Base-by-base conservation (phyloP, 2,329 filamentous ascomycete species). In the Talaromyces sp. region DNA sequence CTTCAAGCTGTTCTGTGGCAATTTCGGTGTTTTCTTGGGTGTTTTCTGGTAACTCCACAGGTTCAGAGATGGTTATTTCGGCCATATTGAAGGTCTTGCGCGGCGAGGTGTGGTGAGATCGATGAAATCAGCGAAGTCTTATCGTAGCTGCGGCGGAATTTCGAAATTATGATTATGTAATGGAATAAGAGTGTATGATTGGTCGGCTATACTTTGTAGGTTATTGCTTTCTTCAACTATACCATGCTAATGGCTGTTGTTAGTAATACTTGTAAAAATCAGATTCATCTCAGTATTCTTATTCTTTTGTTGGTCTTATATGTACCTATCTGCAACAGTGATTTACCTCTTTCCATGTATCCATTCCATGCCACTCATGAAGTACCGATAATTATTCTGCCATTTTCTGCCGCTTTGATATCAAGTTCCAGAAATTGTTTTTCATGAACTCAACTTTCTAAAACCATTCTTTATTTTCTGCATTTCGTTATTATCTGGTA, bases 21-120 rank as follows among this genome's bases (percentile, higher is more conserved):
- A 69, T 84, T 13, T 72, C 50, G 39, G 52, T 85, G 50, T 83
- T 82, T 56, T 24, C 52, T 9, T 37, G 33, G 37, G 33, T 22
- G 11, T 11, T 8, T 4, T 56, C 33, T 56, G 52, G n/a, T 37
- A 16, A n/a, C 52, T 50, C 83, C 84, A 70, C 83, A 77, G 65
- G 83, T 80, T 72, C 69, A 39, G 66, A 66, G 13, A 71, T 65
- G 49, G 68, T 66, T 63, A 70, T 70, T 47, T 75, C 72, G 41
- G 73, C 71, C 75, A 76, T 76, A 65, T 45, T 67, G 64, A 37
- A 14, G 31, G 22, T 57, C 47, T 52, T 50, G 19, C 31, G 22
- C 16, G 45, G 43, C 59, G 43, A 39, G 16, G n/a, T 64, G 19
- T 59, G n/a, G 14, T 45, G 14, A 33, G 1, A 19, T 24, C n/a